Base-by-base conservation (phyloP, 306 rosid genomes). In the Cicer bijugum region DNA sequence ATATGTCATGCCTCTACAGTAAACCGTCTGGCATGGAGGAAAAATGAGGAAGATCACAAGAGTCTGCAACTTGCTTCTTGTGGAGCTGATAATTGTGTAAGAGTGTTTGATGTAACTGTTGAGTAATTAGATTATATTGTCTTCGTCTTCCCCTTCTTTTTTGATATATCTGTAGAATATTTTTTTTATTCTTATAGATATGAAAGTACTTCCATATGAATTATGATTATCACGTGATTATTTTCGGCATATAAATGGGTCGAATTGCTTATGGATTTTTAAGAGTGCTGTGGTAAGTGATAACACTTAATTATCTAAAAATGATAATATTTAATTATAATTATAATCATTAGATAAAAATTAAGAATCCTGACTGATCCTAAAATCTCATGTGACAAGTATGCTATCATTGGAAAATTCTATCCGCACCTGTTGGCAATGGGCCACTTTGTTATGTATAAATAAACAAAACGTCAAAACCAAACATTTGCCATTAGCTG, bases 71-170 rank as follows among this genome's bases (percentile, higher is more conserved):
- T 95, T 19, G 99, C 96, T 82, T 95, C 97, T n/a, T 87, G 97
- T 80, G 99, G 97, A 39, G 90, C 86, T 57, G 97, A 95, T 75
- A 84, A 91, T 57, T 88, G 97, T 73, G 92, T 88, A 48, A 87
- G 96, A 83, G 89, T 95, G n/a, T 91, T 90, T 62, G 87, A 88
- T 44, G 84, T 95, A 60, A 82, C 82, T 53, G 74, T 78, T 72
- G 59, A 72, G 61, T 77, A 50, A 48, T 62, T 51, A 44, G 72
- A 74, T 69, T 44, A 15, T 3, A 28, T 0, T 28, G 35, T 59
- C 17, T 14, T 5, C 20, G 35, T 59, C 17, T 14, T 5, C 20
- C 52, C 42, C n/a, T 51, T 44, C 2, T 60, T 60, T 33, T 61
- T 80, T 55, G 2, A 44, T 53, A 9, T 35, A 56, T 65, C 76